A percentile compares a stretch with the other conserved stretches of the same genome.
phyloP scores from a whole-genome alignment of 2,329 filamentous ascomycete species.

The Stylonectria norvegica region DNA sequence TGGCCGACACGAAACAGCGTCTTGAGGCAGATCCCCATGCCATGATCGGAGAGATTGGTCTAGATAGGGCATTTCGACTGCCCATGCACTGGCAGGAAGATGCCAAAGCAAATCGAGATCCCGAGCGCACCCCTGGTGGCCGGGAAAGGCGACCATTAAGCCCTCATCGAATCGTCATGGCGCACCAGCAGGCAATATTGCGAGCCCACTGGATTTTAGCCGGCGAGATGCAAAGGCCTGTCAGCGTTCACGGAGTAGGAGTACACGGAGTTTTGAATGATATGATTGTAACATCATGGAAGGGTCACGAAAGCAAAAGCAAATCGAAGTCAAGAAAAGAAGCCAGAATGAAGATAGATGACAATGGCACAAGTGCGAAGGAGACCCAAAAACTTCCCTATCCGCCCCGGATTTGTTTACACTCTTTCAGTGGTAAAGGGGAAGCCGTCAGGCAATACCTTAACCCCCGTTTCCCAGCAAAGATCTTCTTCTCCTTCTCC shows the following conservation, averaged over 20 bases:
- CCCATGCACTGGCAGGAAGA: conserved; percentile 53
- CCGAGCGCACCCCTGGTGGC: conserved; percentile 57
- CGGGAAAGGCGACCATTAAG: conserved; percentile 65
- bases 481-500: conserved; percentile 85
- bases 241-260: conserved; percentile 68
- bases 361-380: conserved; percentile 30
- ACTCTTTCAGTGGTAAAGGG: conserved; percentile 78
- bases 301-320: conserved; percentile 59
- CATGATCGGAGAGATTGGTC: conserved; percentile 69
- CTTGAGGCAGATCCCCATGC: conserved; percentile 57
- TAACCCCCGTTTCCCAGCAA: conserved; percentile 64
- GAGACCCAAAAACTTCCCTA: conserved; percentile 42
- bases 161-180: conserved; percentile 59
- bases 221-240: conserved; percentile 59
- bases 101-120: conserved; percentile 15
- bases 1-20: conserved; percentile 51
- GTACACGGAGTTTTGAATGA: conserved; percentile 67
- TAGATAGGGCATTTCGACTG: conserved; percentile 70
- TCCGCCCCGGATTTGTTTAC: conserved; percentile 81
- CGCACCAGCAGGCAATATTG: conserved; percentile 63
- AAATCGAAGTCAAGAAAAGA: conserved; percentile 22
- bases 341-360: conserved; percentile 6
- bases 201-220: conserved; percentile 64
- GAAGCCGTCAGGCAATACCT: conserved; percentile 74
- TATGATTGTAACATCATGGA: conserved; percentile 56